Conservation (phyloP, 2,329 filamentous ascomycete genomes). For the Rutstroemia sp. region DNA sequence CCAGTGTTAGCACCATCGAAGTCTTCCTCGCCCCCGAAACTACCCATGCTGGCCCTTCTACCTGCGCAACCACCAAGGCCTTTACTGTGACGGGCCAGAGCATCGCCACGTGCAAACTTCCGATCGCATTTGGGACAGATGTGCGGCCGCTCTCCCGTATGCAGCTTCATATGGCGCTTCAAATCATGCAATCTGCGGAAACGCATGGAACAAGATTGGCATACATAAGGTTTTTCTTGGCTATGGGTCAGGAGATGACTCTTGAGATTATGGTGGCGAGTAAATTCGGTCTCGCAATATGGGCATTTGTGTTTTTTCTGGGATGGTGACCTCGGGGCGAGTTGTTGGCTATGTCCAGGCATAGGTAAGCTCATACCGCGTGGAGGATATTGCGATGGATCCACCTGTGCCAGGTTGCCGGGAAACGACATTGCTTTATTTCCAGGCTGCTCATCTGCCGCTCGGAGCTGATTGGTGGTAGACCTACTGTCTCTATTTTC, state of each 20-base stretch:
- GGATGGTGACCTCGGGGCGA: conserved; percentile 59
- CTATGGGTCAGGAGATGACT: conserved; percentile 95
- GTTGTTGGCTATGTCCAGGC: conserved; percentile 37
- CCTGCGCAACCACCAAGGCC: conserved; percentile 93
- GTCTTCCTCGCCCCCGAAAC: conserved; percentile 74
- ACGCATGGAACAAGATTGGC: conserved; percentile 84
- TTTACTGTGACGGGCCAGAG: conserved; percentile 89
- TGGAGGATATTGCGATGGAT: conserved; percentile 27
- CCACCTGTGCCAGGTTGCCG: conserved; percentile 24
- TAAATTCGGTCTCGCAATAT: conserved; percentile 95
- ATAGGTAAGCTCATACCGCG: conserved; percentile 53
- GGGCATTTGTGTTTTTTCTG: conserved; percentile 93
- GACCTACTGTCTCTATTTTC: conserved; percentile 20
- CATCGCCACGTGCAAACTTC: conserved; percentile 91
- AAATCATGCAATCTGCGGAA: conserved; percentile 91
- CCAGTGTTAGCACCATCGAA: conserved; percentile 47
- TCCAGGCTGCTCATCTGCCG: conserved; percentile 20
- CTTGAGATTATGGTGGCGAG: conserved; percentile 93
- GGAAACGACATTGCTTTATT: conserved; percentile 28
- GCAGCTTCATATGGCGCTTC: conserved; percentile 92
- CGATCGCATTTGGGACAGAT: conserved; percentile 91
- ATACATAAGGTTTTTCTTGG: conserved; percentile 96
- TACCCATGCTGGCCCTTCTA: conserved; percentile 75
- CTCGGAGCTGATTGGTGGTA: conserved; percentile 16
- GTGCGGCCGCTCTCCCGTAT: conserved; percentile 92